Evolutionary conservation across 2,329 filamentous ascomycete genomes (phyloP), one percentile per base, ranked within the genome.

Genomic region (Amesomyces nigricolor): DNA sequence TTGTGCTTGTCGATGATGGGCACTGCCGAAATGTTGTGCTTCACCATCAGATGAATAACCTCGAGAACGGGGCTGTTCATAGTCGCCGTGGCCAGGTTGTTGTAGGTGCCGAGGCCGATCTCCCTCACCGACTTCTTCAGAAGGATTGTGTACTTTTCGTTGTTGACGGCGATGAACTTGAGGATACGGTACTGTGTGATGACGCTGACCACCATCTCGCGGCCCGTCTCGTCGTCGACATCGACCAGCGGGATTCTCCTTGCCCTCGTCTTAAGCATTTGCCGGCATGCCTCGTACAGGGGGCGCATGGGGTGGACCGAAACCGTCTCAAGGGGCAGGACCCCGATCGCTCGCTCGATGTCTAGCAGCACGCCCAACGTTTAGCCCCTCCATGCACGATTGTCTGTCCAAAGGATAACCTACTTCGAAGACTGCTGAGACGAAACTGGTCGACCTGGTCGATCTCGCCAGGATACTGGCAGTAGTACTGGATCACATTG

Each of bases 401-500:
- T 29, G 14, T 5, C 7, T 17, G n/a, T 11, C 11, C 16, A 32
- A 17, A 38, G n/a, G 29, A n/a, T 22, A 19, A 65, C 77, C 57
- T 77, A 95, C 91, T 89, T 81, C 92, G 83, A 56, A 99, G 80
- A 68, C 90, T 96, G 73, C 89, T 92, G 59, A 99, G 75, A 46
- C 90, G 86, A 70, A 99, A 96, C 71, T 96, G 89, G 63, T 97
- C 94, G 65, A 99, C 88, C 68, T 92, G 86, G 62, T 86, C 84
- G 58, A 97, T 81, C 56, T 91, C 88, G 63, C 95, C 89, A 2
- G 92, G 94, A 65, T 94, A 95, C 72, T 97, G 91, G 78, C 91
- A 96, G 77, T 99, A 97, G 73, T 99, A 99, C 71, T 97, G 92
- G 40, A 99, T 95, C 55, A 99, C 87, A 68, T 99, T 99, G 74